A percentile compares a stretch with the other conserved stretches of the same genome.
These are phyloP conservation scores for Beta vulgaris DNA, from an alignment of 148 eudicot species.

Conservation along the genomic window DNA sequence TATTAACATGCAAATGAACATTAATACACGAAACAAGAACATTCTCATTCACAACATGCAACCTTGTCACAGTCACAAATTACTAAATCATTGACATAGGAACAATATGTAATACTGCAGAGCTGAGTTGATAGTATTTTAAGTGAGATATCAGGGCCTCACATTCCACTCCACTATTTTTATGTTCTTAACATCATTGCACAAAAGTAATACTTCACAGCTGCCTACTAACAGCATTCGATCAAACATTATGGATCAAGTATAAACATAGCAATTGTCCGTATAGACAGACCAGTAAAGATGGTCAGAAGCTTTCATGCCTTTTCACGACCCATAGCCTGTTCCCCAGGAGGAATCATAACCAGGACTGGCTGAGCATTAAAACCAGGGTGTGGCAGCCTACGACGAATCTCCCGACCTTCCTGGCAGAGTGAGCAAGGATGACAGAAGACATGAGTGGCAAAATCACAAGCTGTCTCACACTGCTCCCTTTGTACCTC, in stretches of 20 bases:
- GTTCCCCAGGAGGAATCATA: conserved; percentile 70
- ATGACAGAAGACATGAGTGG: conserved; percentile 78
- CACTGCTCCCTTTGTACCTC: conserved; percentile 69
- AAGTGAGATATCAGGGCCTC: no score
- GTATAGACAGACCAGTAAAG: conserved; percentile 4
- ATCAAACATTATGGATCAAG: background rate
- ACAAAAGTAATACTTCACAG: conserved; percentile 3
- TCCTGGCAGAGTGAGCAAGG: conserved; percentile 91
- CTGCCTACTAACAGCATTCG: background rate
- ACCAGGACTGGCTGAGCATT: conserved; percentile 56
- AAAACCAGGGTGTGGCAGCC: conserved; percentile 84
- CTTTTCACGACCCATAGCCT: conserved; percentile 67
- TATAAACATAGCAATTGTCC: conserved; percentile 2
- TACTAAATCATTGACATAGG: no score
- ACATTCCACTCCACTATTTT: no score
- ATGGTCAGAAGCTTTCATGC: background rate
- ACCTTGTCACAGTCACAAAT: no score
- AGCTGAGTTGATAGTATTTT: no score
- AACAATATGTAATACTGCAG: no score
- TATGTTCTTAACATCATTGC: no score
- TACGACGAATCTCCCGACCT: conserved; percentile 87
- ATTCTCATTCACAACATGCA: no score
- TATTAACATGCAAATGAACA: no score
- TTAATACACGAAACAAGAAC: no score
- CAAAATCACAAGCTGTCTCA: conserved; percentile 74